A percentile compares a stretch with the other conserved stretches of the same genome.
Conservation (phyloP, 129 eudicot genomes). For the Artemisia annua region DNA sequence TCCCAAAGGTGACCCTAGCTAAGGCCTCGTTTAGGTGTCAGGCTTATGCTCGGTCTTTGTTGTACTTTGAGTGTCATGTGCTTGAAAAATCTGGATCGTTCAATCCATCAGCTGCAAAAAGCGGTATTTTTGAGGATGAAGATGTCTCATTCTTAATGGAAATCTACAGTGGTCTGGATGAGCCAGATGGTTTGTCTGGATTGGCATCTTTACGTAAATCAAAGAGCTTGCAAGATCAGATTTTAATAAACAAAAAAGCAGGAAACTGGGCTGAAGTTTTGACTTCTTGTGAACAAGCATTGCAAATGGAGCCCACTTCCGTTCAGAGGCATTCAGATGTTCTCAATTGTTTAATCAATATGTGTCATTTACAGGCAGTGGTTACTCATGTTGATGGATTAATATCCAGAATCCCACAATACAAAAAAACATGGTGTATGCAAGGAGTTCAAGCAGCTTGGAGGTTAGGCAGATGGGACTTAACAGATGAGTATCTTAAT, state of each 20-base stretch:
- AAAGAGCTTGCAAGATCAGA: slow-evolving; percentile 84
- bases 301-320: slow-evolving; percentile 95
- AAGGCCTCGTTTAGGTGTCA: slow-evolving; percentile 96
- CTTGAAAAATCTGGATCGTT: slow-evolving; percentile 90
- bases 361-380: slow-evolving; percentile 95
- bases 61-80: slow-evolving; percentile 93
- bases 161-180: slow-evolving; percentile 89
- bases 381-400: slow-evolving; percentile 98
- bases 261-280: slow-evolving; percentile 99
- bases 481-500: slow-evolving; percentile 78
- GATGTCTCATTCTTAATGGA: slow-evolving; percentile 91
- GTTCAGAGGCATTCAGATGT: slow-evolving; percentile 97
- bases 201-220: slow-evolving; percentile 86
- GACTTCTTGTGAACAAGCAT: slow-evolving; percentile 95
- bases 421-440: slow-evolving; percentile 98
- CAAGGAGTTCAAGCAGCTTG: slow-evolving; percentile 99
- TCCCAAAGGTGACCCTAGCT: slow-evolving; percentile 89
- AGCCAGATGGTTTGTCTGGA: slow-evolving; percentile 95
- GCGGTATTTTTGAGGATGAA: slow-evolving; percentile 84
- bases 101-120: slow-evolving; percentile 85
- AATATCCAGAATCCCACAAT: slow-evolving; percentile 76
- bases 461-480: slow-evolving; percentile 99
- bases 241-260: slow-evolving; percentile 80
- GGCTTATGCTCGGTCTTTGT: slow-evolving; percentile 92
- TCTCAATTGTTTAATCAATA: slow-evolving; percentile 84